Conservation (phyloP, 2,329 filamentous ascomycete genomes). For the Verticillium klebahnii region DNA sequence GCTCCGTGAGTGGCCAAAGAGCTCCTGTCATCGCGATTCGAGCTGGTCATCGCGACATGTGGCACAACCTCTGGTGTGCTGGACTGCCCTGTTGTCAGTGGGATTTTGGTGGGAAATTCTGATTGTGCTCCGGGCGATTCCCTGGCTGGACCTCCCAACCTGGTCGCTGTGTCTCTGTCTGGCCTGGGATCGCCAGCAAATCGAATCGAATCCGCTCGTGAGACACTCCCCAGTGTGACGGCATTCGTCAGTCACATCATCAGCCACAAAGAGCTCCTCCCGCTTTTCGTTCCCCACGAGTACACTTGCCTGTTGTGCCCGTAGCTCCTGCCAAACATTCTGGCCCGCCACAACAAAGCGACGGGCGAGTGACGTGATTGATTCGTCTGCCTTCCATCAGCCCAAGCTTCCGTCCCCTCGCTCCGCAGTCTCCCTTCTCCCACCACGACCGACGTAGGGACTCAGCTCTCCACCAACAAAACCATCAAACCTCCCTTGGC, state of each 20-base stretch:
- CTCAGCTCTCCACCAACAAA: constrained; percentile 6
- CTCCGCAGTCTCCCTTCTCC: background rate
- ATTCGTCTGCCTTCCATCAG: constrained; percentile 7
- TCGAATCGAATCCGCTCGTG: background rate
- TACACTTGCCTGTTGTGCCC: background rate
- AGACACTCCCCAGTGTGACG: background rate
- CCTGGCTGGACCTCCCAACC: background rate
- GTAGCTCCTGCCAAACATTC: background rate
- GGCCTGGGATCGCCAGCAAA: background rate
- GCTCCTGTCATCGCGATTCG: constrained; percentile 9
- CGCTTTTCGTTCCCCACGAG: background rate
- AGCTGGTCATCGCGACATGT: constrained; percentile 12
- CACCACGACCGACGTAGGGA: background rate
- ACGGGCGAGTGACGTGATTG: constrained; percentile 13
- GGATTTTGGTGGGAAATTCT: background rate
- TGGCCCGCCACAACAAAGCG: background rate
- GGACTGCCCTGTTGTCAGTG: background rate
- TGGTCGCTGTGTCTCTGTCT: background rate
- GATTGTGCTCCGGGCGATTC: background rate
- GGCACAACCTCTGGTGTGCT: background rate
- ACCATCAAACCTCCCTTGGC: constrained; percentile 10
- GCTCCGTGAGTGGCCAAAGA: constrained; percentile 12
- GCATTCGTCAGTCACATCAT: background rate
- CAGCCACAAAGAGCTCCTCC: background rate
- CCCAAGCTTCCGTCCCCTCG: background rate